Evolutionary conservation across 1,139 yeast genomes (phyloP).

Genomic region (Nakaseomyces nivariensis): DNA sequence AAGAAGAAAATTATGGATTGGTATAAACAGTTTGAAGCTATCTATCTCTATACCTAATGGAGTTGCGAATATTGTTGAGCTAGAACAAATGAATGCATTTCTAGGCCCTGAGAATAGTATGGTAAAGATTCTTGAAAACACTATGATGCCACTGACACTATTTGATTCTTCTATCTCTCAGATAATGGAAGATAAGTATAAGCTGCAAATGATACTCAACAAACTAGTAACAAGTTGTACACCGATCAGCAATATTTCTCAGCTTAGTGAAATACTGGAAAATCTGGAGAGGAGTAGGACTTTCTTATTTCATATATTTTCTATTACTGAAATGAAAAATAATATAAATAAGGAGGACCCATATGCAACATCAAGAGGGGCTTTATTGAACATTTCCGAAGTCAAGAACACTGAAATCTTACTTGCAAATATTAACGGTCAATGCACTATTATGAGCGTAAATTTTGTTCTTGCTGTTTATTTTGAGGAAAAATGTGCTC

Average conservation of each 20-base stretch:
- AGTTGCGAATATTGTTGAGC: constrained; percentile 4
- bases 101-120: constrained; percentile 3
- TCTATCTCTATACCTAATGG: constrained; percentile 12
- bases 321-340: not conserved
- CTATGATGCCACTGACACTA: constrained; percentile 2
- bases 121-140: constrained; percentile 2
- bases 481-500: constrained; percentile 10
- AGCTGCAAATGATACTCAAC: constrained; percentile 11
- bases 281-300: constrained; percentile 7
- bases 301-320: constrained; percentile 1
- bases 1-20: constrained; percentile 17
- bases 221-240: constrained; percentile 8
- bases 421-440: constrained; percentile 9
- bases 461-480: constrained; percentile 8
- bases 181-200: constrained; percentile 12
- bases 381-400: constrained; percentile 4
- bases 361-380: not conserved
- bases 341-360: not conserved
- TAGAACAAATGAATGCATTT: constrained; percentile 10
- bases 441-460: constrained; percentile 6
- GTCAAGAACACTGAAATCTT: constrained; percentile 9
- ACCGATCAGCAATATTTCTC: constrained; percentile 3
- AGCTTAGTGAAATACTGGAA: constrained; percentile 6
- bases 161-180: constrained; percentile 9
- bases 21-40: constrained; percentile 13